Base-by-base conservation (phyloP, 2,329 filamentous ascomycete genomes). In the Zymoseptoria passerinii region DNA sequence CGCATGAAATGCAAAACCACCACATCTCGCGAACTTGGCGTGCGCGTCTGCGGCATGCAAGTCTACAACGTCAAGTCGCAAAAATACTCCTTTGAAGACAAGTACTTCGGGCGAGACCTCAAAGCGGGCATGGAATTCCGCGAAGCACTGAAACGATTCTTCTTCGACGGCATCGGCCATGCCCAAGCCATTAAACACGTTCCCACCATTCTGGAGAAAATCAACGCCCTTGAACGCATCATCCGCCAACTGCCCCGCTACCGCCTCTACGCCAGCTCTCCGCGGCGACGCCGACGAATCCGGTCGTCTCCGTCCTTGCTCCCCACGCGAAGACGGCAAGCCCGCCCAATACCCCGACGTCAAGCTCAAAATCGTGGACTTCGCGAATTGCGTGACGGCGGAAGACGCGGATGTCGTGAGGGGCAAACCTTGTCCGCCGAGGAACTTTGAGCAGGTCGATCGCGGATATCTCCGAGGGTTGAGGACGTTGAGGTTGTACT, bases 361-460 rank as follows among this genome's bases (percentile, higher is more conserved):
- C 70, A 89, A 96, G 72, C 86, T 99, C 76, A 96, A 96, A 75
- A 95, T 99, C 72, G 92, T 96, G 58, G 94, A 99, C 74, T 99
- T 99, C 76, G 94, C 94, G 63, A 99, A 99, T 72, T 96, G 92
- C 69, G 86, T 97, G 40, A 97, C 92, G 1, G 89, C 90, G 3
- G 88, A 94, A 64, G 91, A 96, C 68, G 75, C 85, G 9, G 79
- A 83, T 59, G 75, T 66, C 28, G 58, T 68, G 20, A 29, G 59
- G 10, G 52, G 58, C 19, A 69, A 68, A 48, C 75, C 78, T 18
- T 96, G 92, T 66, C 94, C 94, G 13, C 94, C 94, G 4, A 81
- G 84, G 59, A 84, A 95, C 69, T 89, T 90, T 0, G 77, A 87
- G 40, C 86, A 90, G 60, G 86, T 95, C 6, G 94, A 99, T 66